These are phyloP conservation scores for Aspergillus sp. DNA, from an alignment of 2,329 filamentous ascomycete species.

Conservation along the genomic window DNA sequence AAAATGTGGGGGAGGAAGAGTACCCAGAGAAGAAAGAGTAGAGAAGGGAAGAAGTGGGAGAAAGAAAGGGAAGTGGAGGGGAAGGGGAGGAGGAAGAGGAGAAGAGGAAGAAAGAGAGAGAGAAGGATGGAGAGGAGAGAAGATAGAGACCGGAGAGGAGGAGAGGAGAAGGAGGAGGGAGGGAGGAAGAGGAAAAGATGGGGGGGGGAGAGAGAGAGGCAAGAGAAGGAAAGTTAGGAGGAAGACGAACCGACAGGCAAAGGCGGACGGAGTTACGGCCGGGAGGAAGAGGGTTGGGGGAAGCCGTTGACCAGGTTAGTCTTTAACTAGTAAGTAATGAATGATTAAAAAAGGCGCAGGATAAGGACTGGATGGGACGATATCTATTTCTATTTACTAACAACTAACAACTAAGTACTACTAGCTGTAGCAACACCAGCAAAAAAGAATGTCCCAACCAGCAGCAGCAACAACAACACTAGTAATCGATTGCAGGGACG, in stretches of 20 bases:
- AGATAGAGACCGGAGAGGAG: conserved; percentile 12
- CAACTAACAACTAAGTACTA: too few species aligned
- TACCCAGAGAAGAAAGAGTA: conserved; percentile 14
- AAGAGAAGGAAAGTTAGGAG: conserved; percentile 2
- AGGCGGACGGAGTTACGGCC: not conserved
- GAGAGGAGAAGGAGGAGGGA: conserved; percentile 11
- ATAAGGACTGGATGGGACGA: not conserved
- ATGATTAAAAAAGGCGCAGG: not conserved
- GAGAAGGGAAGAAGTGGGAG: conserved; percentile 12
- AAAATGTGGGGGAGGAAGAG: not conserved
- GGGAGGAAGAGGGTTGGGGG: conserved; percentile 1
- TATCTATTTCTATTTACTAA: too few species aligned
- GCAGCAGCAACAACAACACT: not conserved
- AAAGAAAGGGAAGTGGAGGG: conserved; percentile 11
- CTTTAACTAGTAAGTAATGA: too few species aligned
- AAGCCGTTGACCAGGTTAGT: conserved; percentile 1
- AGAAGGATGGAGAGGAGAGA: conserved; percentile 16
- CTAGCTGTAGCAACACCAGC: too few species aligned
- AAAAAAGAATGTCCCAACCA: too few species aligned
- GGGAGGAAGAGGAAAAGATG: conserved; percentile 12
- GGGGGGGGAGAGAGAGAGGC: not conserved
- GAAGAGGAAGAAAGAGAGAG: conserved; percentile 15
- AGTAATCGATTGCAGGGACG: not conserved
- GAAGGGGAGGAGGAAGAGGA: conserved; percentile 11
- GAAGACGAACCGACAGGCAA: conserved; percentile 1